Percentiles rank a stretch among this genome's conserved stretches.
phyloP scores from a whole-genome alignment of 768 basidiomycete genomes.

The Pleurotus pulmonarius region DNA sequence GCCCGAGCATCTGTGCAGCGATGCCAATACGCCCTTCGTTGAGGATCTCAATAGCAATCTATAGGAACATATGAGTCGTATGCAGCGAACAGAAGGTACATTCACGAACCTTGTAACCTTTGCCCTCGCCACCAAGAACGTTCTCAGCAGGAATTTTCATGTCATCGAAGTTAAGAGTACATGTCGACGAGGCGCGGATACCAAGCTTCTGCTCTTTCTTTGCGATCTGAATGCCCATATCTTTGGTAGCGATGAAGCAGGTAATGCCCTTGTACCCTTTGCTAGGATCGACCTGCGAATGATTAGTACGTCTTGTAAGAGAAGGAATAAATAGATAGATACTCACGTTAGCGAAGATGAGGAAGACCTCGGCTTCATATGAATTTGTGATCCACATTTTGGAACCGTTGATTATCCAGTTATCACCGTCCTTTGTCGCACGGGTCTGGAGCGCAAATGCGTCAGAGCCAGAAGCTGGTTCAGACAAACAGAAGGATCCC shows the following conservation, averaged over 20 bases:
- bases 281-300: slow-evolving; percentile 65
- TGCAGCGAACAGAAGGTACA: not conserved
- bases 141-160: slow-evolving; percentile 81
- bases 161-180: slow-evolving; percentile 92
- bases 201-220: slow-evolving; percentile 99
- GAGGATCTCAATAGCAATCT: slow-evolving; percentile 94
- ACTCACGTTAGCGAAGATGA: slow-evolving; percentile 91
- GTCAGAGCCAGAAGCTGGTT: slow-evolving; percentile 90
- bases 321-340: not conserved
- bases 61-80: not conserved
- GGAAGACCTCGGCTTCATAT: slow-evolving; percentile 84
- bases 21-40: slow-evolving; percentile 98
- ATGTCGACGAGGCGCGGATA: slow-evolving; percentile 94
- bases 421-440: slow-evolving; percentile 80
- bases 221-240: slow-evolving; percentile 95
- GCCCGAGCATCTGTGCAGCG: slow-evolving; percentile 97
- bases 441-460: slow-evolving; percentile 96
- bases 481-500: slow-evolving; percentile 93
- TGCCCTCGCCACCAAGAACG: slow-evolving; percentile 86
- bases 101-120: slow-evolving; percentile 75
- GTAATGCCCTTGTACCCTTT: slow-evolving; percentile 99
- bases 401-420: slow-evolving; percentile 91
- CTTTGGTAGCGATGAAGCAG: slow-evolving; percentile 93
- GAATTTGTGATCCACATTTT: slow-evolving; percentile 99
- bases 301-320: not conserved